phyloP scores from a whole-genome alignment of 1,284 basidiomycete species.

The Schizophyllum amplum region DNA sequence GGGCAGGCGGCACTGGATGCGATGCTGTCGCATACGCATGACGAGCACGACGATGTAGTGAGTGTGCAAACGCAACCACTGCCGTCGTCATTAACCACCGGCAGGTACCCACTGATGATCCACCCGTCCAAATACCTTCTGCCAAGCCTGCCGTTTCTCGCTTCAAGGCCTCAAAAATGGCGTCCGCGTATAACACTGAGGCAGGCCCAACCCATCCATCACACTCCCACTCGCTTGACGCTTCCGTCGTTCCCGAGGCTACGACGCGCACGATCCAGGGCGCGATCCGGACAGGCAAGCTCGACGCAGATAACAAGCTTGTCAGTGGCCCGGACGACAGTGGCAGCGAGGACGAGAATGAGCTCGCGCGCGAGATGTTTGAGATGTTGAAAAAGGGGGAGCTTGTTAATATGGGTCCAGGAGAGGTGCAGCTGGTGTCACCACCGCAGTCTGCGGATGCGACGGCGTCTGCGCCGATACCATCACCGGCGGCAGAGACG shows the following conservation, averaged over 20 bases:
- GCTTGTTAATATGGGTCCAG: slow-evolving; percentile 50
- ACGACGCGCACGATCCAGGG: slow-evolving; percentile 43
- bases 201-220: slow-evolving; percentile 17
- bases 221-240: slow-evolving; percentile 31
- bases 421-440: slow-evolving; percentile 20
- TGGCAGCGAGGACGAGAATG: slow-evolving; percentile 10
- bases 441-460: too few species aligned
- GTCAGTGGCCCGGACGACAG: slow-evolving; percentile 38
- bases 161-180: slow-evolving; percentile 50
- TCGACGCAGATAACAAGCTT: slow-evolving; percentile 44
- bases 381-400: slow-evolving; percentile 49
- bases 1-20: slow-evolving; percentile 42
- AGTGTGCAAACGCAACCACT: too few species aligned
- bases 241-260: slow-evolving; percentile 42
- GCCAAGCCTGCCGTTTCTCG: slow-evolving; percentile 47
- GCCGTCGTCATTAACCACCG: too few species aligned
- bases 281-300: slow-evolving; percentile 53
- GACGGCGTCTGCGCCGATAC: slow-evolving; percentile 14
- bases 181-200: slow-evolving; percentile 32
- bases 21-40: slow-evolving; percentile 30
- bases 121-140: not conserved
- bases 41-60: not conserved
- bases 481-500: slow-evolving; percentile 12
- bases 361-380: slow-evolving; percentile 37
- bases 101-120: too few species aligned